Conservation (phyloP, 2,329 filamentous ascomycete genomes). For the Orbilia blumenaviensis region DNA sequence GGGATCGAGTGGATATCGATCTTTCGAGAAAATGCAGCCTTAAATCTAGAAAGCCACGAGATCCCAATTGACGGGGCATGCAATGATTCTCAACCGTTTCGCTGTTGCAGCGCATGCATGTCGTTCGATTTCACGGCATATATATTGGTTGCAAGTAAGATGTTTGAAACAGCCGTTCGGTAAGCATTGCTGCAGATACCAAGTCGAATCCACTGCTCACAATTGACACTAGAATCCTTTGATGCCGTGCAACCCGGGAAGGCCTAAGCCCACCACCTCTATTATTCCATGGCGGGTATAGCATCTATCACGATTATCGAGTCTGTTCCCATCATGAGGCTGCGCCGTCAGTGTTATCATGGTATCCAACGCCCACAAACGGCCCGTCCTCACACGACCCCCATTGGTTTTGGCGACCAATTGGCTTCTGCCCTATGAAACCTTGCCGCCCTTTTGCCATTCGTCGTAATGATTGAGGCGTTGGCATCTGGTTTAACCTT, state of each 20-base stretch:
- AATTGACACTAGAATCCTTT: background rate
- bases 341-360: slow-evolving; percentile 11
- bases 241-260: slow-evolving; percentile 52
- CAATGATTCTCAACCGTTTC: background rate
- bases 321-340: background rate
- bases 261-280: background rate
- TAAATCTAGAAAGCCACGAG: background rate
- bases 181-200: background rate
- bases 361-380: background rate
- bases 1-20: background rate
- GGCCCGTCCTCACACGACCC: slow-evolving; percentile 53
- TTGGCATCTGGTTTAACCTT: slow-evolving; percentile 7
- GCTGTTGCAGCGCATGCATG: background rate
- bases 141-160: slow-evolving; percentile 14
- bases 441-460: slow-evolving; percentile 46
- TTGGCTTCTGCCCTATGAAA: slow-evolving; percentile 54
- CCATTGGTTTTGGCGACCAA: slow-evolving; percentile 57
- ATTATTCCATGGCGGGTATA: background rate
- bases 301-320: background rate
- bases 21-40: background rate
- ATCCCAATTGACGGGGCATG: background rate
- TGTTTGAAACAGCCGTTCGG: slow-evolving; percentile 37
- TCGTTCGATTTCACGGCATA: background rate
- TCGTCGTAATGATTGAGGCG: background rate
- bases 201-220: background rate